Evolutionary conservation across 2,329 filamentous ascomycete genomes (phyloP).

Genomic region (Aureobasidium sp.): DNA sequence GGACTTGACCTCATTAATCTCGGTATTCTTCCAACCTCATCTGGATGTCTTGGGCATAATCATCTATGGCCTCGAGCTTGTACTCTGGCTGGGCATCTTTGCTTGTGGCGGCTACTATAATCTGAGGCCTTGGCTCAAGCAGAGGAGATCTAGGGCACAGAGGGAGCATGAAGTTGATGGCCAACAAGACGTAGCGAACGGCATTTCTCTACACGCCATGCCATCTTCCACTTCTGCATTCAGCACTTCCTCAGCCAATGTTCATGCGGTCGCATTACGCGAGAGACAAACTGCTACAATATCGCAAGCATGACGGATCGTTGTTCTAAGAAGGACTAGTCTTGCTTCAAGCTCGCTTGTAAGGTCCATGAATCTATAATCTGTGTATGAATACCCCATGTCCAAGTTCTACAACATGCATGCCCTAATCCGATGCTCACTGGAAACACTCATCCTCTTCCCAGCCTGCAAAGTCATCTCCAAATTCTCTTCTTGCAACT

Average conservation of each 20-base stretch:
- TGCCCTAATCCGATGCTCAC: neutral
- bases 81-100: constrained; percentile 60
- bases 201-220: constrained; percentile 39
- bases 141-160: constrained; percentile 14
- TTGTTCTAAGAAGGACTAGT: no score
- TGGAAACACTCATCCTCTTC: neutral
- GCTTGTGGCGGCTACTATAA: constrained; percentile 59
- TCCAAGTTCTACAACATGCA: no score
- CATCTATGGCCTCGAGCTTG: constrained; percentile 59
- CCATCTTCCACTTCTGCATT: constrained; percentile 58
- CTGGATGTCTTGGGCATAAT: constrained; percentile 55
- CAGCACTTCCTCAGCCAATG: constrained; percentile 43
- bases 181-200: neutral
- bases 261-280: constrained; percentile 16
- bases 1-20: constrained; percentile 58
- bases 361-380: no score
- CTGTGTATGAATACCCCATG: no score
- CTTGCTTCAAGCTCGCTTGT: no score
- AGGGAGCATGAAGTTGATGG: neutral
- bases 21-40: constrained; percentile 52
- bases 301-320: neutral
- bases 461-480: constrained; percentile 7
- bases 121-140: constrained; percentile 48
- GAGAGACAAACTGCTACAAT: neutral
- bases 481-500: constrained; percentile 17